phyloP scores from a whole-genome alignment of 208 protist species.

The Acanthamoeba lenticulata region DNA sequence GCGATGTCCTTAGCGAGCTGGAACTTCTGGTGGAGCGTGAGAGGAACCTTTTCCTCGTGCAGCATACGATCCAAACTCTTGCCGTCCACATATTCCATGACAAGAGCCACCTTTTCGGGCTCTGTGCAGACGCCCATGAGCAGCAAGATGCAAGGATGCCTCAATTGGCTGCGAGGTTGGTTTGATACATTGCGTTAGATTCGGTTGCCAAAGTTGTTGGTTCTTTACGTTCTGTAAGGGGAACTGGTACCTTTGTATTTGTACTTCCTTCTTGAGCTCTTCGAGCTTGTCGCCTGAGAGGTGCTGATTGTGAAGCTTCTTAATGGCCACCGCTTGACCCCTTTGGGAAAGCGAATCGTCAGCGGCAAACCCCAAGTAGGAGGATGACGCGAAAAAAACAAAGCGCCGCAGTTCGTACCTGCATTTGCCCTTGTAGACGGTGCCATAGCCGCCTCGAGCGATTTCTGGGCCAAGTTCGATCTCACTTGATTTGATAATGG shows the following conservation, averaged over 20 bases:
- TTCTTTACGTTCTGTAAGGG: neutral
- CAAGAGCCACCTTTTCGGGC: constrained; percentile 1
- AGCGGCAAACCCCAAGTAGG: too few species aligned
- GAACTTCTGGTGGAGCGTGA: constrained; percentile 23
- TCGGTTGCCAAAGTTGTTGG: too few species aligned
- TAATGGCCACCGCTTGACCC: constrained; percentile 31
- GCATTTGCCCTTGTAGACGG: constrained; percentile 58
- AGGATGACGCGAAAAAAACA: too few species aligned
- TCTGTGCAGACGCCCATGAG: constrained; percentile 62
- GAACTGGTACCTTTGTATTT: constrained; percentile 16
- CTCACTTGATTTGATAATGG: constrained; percentile 8
- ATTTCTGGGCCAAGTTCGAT: neutral
- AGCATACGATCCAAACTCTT: constrained; percentile 22
- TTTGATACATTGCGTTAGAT: too few species aligned
- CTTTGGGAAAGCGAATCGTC: too few species aligned
- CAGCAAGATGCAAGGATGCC: constrained; percentile 61
- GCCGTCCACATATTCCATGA: constrained; percentile 66
- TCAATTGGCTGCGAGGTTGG: neutral
- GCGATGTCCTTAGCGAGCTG: constrained; percentile 51
- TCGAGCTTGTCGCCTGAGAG: constrained; percentile 1
- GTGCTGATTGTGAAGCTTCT: constrained; percentile 53
- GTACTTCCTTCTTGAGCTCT: constrained; percentile 57
- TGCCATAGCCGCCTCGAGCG: constrained; percentile 35
- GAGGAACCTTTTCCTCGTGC: neutral
- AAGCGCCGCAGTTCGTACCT: too few species aligned